Base-by-base conservation (phyloP, 768 basidiomycete genomes). In the Kwoniella botswanensis region DNA sequence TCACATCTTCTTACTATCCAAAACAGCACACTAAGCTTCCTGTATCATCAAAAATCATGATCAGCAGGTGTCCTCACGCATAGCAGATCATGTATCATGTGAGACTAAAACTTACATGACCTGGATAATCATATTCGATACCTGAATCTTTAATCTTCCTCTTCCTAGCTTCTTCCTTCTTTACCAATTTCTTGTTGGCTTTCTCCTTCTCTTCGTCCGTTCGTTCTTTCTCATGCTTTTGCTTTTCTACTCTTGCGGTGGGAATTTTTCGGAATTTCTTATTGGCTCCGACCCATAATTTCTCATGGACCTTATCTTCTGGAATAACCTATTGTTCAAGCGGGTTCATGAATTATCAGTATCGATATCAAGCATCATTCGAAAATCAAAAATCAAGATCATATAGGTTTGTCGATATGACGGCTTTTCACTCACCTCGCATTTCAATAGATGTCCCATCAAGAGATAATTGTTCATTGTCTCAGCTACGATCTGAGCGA, bases 381-480 rank as follows among this genome's bases (percentile, higher is more conserved):
- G 26, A 26, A 26, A 4, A 26, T 26, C 26, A 26, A 26, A 26
- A 26, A 26, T 26, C 3, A 26, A 26, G 4, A 26, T 26, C 26
- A 26, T 26, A 26, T 26, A 26, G 26, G 26, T 2, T 26, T 26
- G 26, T 26, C 26, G 26, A 26, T 26, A 41, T 35, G 41, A n/a
- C 22, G 53, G 52, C 35, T 46, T 55, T n/a, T 13, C 6, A 76
- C 83, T 69, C 52, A 84, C 83, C 43, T 76, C 92, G 86, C 96
- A 98, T 55, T 88, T 89, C 66, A 99, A 87, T 73, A 99, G 91
- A 81, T 97, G 96, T 7, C 96, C 95, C 87, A 92, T 88, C 73
- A 99, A 87, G 50, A 99, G 88, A 84, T 98, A 99, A 85, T 97
- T 98, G 87, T 99, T 90, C 97, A 98, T 98, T 56, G 96, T 98